phyloP scores from a whole-genome alignment of 2,329 filamentous ascomycete genomes.

The Clarireedia hainanense region DNA sequence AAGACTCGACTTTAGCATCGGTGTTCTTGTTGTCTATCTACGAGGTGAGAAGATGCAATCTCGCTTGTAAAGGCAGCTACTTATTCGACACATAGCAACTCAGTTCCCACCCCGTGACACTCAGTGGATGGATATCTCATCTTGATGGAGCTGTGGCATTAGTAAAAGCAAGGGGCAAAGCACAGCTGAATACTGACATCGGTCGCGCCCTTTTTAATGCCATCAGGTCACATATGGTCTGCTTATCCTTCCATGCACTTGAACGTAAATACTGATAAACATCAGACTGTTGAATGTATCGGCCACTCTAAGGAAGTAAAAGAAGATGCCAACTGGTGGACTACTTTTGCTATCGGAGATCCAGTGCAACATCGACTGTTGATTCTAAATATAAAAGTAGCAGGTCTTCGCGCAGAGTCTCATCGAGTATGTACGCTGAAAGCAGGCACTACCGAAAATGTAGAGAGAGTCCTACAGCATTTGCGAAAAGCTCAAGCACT shows the following conservation, averaged over 20 bases:
- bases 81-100: constrained; percentile 31
- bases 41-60: constrained; percentile 34
- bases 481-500: constrained; percentile 42
- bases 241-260: constrained; percentile 4
- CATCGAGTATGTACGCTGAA: constrained; percentile 41
- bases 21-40: constrained; percentile 53
- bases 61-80: not conserved
- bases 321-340: constrained; percentile 51
- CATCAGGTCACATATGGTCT: constrained; percentile 51
- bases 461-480: constrained; percentile 41
- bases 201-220: constrained; percentile 50
- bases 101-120: constrained; percentile 44
- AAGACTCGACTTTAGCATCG: constrained; percentile 48
- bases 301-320: constrained; percentile 41
- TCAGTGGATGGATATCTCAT: constrained; percentile 52
- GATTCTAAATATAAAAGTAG: constrained; percentile 43
- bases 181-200: constrained; percentile 42
- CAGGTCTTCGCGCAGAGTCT: constrained; percentile 45
- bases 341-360: constrained; percentile 42
- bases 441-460: constrained; percentile 38
- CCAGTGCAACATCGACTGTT: constrained; percentile 35
- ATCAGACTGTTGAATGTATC: constrained; percentile 49
- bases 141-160: constrained; percentile 52
- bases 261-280: constrained; percentile 36
- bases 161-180: constrained; percentile 45